phyloP scores from a whole-genome alignment of 768 basidiomycete species.

The Amanita inopinata region DNA sequence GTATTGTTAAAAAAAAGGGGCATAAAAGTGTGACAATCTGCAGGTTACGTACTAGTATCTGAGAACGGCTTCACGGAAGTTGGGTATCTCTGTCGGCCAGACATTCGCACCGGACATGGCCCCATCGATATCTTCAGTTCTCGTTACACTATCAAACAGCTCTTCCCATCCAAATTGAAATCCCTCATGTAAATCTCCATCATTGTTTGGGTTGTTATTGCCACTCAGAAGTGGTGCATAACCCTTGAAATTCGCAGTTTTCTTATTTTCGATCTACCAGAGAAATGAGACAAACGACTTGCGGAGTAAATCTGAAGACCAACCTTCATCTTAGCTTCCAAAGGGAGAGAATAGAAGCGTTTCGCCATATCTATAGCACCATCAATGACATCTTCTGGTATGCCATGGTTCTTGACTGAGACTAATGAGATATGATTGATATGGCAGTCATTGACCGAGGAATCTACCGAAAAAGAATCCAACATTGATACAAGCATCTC shows the following conservation, averaged over 20 bases:
- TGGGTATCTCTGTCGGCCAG: conserved; percentile 61
- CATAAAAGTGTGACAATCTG: not conserved
- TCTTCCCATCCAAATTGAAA: conserved; percentile 79
- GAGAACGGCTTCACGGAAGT: conserved; percentile 50
- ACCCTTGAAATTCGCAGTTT: conserved; percentile 65
- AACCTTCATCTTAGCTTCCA: conserved; percentile 60
- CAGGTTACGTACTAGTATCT: conserved; percentile 50
- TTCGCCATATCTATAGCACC: conserved; percentile 38
- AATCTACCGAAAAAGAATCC: conserved; percentile 76
- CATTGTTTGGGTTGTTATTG: conserved; percentile 65
- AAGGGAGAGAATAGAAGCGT: conserved; percentile 57
- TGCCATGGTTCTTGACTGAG: conserved; percentile 71
- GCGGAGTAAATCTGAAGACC: conserved; percentile 7
- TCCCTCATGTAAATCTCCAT: conserved; percentile 88
- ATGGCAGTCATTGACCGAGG: not conserved
- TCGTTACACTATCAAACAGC: conserved; percentile 24
- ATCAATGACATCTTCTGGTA: conserved; percentile 42
- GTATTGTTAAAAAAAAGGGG: not conserved
- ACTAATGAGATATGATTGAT: not conserved
- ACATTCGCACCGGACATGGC: conserved; percentile 65
- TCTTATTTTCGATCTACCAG: conserved; percentile 55
- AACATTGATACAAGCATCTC: conserved; percentile 70
- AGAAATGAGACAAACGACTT: not conserved
- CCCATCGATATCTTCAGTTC: conserved; percentile 21
- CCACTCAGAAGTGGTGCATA: conserved; percentile 61